Percentiles rank a stretch among this genome's conserved stretches.
Evolutionary conservation across 1,139 yeast species (phyloP).

Genomic region (Lodderomyces beijingensis): DNA sequence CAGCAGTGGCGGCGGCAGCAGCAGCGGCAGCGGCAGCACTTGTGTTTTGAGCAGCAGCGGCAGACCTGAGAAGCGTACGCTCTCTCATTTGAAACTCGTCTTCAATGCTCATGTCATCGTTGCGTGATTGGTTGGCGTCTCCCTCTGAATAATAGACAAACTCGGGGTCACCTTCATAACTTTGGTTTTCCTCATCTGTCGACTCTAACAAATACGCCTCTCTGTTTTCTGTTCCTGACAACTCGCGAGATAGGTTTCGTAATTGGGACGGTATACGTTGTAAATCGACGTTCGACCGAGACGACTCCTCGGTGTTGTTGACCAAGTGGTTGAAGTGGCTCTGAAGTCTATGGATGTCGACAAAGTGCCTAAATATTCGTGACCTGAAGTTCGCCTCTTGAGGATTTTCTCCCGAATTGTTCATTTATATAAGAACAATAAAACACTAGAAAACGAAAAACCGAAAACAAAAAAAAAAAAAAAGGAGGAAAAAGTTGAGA

Average conservation of each 20-base stretch:
- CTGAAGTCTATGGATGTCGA: conserved; percentile 12
- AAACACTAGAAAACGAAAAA: too few relatives aligned
- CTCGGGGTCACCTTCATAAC: conserved; percentile 10
- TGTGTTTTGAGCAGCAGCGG: conserved; percentile 2
- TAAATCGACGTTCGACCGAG: conserved; percentile 3
- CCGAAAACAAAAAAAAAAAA: too few relatives aligned
- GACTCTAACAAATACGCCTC: conserved; percentile 10
- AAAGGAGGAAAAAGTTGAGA: too few relatives aligned
- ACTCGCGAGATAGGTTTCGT: conserved; percentile 12
- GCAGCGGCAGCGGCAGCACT: conserved; percentile 2
- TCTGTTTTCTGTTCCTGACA: conserved; percentile 7
- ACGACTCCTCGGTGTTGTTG: conserved; percentile 4
- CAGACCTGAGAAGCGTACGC: neutral
- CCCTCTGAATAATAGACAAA: conserved; percentile 7
- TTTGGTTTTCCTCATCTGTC: conserved; percentile 12
- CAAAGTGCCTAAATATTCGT: conserved; percentile 11
- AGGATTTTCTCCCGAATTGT: neutral
- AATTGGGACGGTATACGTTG: conserved; percentile 12
- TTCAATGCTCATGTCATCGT: conserved; percentile 2
- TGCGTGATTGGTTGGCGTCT: neutral
- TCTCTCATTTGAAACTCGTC: neutral
- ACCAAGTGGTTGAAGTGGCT: conserved; percentile 10
- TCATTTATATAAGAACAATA: too few relatives aligned
- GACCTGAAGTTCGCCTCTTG: conserved; percentile 10
- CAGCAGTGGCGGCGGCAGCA: conserved; percentile 7